Base-by-base conservation (phyloP, 1,139 yeast genomes). In the Hemisphaericaspora subhashii region DNA sequence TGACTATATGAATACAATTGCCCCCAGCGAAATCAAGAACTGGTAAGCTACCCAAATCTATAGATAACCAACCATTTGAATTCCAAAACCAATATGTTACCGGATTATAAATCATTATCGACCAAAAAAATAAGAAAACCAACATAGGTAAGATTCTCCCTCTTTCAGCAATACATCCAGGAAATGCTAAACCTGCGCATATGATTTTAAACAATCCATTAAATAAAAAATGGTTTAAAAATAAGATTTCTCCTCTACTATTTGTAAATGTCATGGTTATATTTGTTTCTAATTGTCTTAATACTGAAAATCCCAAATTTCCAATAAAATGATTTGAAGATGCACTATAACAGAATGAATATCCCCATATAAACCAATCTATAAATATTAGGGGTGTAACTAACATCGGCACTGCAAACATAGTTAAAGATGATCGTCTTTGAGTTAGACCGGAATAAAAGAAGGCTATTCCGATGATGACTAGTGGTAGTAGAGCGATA, bases 21-120 rank as follows among this genome's bases (percentile, higher is more conserved):
- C 86, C 86, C 3, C 86, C 86, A 1, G 86, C 84, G 57, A 77
- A 79, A 56, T 80, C 86, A 15, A 80, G 58, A 1, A 75, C 81
- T 0, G 81, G 81, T 9, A 71, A 51, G 33, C 61, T 58, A 22
- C 56, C 48, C 31, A 62, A 54, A 41, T 68, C 70, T 0, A 62
- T 56, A 1, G 72, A 65, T 24, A 79, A 66, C 85, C 85, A 80
- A 3, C 86, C 86, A 40, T 70, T 59, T 8, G 58, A 48, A 53
- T 79, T 79, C 86, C 86, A 80, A 48, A 79, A 72, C 86, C 86
- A 80, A 53, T 78, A 79, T 2, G 81, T 79, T 1, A 79, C 73
- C 0, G 86, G 86, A 50, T 79, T 79, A 52, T 80, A 80, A n/a
- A 80, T 77, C 10, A 79, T 55, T 3, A 71, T 61, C 9, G 80